Base-by-base conservation (phyloP, 2,329 filamentous ascomycete species). In the Geosmithia putterillii region DNA sequence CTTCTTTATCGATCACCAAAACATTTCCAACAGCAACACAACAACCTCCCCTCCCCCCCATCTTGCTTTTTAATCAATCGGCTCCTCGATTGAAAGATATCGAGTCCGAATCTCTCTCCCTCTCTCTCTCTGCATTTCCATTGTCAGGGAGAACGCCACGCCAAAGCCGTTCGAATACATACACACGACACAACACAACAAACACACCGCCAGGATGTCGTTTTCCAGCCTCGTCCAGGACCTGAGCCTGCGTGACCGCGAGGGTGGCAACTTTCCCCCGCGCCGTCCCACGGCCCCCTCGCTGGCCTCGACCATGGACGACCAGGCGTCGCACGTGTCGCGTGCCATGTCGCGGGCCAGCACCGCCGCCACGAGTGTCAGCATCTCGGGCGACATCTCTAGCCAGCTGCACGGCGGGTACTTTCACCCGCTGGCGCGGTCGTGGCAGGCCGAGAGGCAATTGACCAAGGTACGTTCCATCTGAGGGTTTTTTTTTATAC, bases 341-440 rank as follows among this genome's bases (percentile, higher is more conserved):
- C 68, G 74, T 44, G 74, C 76, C 54, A 76, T 76, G 70, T 81
- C 77, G 18, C 81, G 81, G 55, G 63, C 78, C 49, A 81, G 78
- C 66, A 82, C 78, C 14, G 65, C 76, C 44, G 78, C 78, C 38
- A 82, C 78, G 22, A 82, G 77, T 57, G 78, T 82, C 49, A 82
- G 78, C 72, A 81, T 82, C 52, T 67, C 76, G 2, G 78, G 78
- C 43, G 84, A 89, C 54, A 89, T 92, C 51, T 82, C 81, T 14
- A 89, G 83, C 61, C 85, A 90, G 63, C 73, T 90, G 37, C 86
- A 92, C 57, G 82, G 84, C 43, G 86, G 86, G 46, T 90, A 90
- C 63, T 81, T 79, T 54, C 85, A 92, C 54, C 83, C 86, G 40
- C 71, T 92, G 44, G 81, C 83, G 45, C 74, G 86, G 51, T 74